Evolutionary conservation across 129 eudicot species (phyloP).

Genomic region (Ambrosia trifida): DNA sequence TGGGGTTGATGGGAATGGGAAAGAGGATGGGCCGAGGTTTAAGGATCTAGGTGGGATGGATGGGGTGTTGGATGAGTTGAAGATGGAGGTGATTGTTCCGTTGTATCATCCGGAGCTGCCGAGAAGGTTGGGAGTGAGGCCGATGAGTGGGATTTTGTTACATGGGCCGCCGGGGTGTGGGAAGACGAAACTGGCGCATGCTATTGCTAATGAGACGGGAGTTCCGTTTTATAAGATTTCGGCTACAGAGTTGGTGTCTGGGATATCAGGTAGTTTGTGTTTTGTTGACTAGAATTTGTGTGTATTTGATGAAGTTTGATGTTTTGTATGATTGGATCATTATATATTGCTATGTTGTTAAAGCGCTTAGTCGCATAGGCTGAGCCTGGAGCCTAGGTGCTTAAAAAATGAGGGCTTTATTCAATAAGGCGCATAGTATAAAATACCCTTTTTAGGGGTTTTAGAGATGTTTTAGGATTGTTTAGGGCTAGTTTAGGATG

Average conservation of each 20-base stretch:
- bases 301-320: background rate
- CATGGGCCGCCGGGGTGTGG: slow-evolving; percentile 99
- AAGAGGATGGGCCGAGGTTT: slow-evolving; percentile 60
- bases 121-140: slow-evolving; percentile 56
- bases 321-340: slow-evolving; percentile 6
- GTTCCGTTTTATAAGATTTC: slow-evolving; percentile 82
- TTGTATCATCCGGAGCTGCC: slow-evolving; percentile 65
- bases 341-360: background rate
- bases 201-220: slow-evolving; percentile 91
- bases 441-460: too few relatives aligned
- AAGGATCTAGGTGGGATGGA: slow-evolving; percentile 87
- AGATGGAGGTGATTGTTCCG: slow-evolving; percentile 80
- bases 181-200: slow-evolving; percentile 88
- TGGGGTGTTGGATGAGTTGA: slow-evolving; percentile 65
- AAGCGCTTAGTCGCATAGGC: too few relatives aligned
- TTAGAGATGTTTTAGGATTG: too few relatives aligned
- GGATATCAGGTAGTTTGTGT: slow-evolving; percentile 62
- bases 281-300: background rate
- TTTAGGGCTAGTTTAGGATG: too few relatives aligned
- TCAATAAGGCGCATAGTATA: too few relatives aligned
- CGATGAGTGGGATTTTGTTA: slow-evolving; percentile 72
- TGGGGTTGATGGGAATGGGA: slow-evolving; percentile 24
- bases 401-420: too few relatives aligned
- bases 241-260: slow-evolving; percentile 93
- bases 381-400: too few relatives aligned